Evolutionary conservation across 371 early-diverging fungal genomes (phyloP).

Genomic region (Lichtheimia ornata): DNA sequence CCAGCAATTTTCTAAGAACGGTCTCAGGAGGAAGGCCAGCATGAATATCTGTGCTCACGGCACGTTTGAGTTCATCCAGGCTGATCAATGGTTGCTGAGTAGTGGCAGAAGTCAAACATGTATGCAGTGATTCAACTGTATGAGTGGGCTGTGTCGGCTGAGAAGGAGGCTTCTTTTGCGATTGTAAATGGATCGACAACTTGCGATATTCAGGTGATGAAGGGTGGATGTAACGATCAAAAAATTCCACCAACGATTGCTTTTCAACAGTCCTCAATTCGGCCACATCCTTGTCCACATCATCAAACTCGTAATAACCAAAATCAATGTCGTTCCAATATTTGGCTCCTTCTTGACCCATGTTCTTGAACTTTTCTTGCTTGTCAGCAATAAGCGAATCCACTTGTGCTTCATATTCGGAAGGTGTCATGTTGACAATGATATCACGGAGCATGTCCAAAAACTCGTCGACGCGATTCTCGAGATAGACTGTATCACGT

Average conservation of each 20-base stretch:
- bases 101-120: conserved; percentile 10
- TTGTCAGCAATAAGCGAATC: conserved; percentile 69
- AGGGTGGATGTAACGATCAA: conserved; percentile 56
- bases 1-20: conserved; percentile 15
- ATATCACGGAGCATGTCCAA: conserved; percentile 53
- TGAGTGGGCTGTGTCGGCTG: conserved; percentile 7
- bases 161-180: conserved; percentile 44
- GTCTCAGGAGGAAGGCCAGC: conserved; percentile 15
- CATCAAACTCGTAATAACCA: conserved; percentile 86
- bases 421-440: conserved; percentile 65
- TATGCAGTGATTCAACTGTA: conserved; percentile 21
- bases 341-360: conserved; percentile 74
- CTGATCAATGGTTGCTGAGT: conserved; percentile 8
- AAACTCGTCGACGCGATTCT: conserved; percentile 78
- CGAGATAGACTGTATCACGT: conserved; percentile 76
- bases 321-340: conserved; percentile 78
- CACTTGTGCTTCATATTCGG: conserved; percentile 76
- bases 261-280: conserved; percentile 55
- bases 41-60: conserved; percentile 17
- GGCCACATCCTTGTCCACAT: conserved; percentile 52
- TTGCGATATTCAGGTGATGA: conserved; percentile 55
- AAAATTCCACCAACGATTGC: conserved; percentile 59
- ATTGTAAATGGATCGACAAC: conserved; percentile 68
- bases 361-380: conserved; percentile 81
- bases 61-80: conserved; percentile 14